Percentiles rank a stretch among this genome's conserved stretches.
These are phyloP conservation scores for Physcomitrellopsis africana DNA, from an alignment of 225 moss, liverwort and hornwort species.

Conservation along the genomic window DNA sequence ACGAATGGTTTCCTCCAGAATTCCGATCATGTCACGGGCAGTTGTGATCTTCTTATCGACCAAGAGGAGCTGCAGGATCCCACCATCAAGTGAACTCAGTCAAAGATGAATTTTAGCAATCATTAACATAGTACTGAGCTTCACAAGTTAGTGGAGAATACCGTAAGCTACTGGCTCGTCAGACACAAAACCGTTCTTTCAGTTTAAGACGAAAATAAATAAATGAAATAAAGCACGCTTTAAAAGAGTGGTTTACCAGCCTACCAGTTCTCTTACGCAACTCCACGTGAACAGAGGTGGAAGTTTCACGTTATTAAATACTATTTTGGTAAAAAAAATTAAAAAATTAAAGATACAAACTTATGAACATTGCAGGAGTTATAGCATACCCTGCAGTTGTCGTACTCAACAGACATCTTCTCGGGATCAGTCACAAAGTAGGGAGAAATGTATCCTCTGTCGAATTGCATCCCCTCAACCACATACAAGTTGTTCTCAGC, in stretches of 20 bases:
- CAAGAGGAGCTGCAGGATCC: slow-evolving; percentile 66
- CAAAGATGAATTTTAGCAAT: not conserved
- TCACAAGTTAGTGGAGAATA: no score
- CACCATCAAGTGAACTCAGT: not conserved
- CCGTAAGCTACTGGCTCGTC: not conserved
- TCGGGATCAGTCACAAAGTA: slow-evolving; percentile 97
- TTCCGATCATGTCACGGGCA: slow-evolving; percentile 96
- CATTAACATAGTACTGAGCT: no score
- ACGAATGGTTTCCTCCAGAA: slow-evolving; percentile 95
- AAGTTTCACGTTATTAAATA: no score
- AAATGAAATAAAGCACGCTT: no score
- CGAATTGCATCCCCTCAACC: slow-evolving; percentile 98
- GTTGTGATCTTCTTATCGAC: slow-evolving; percentile 98
- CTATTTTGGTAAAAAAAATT: no score
- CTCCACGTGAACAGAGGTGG: no score
- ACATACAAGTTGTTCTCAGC: slow-evolving; percentile 90
- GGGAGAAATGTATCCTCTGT: slow-evolving; percentile 92
- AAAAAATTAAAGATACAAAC: no score
- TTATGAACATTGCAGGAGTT: not conserved
- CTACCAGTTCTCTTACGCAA: no score
- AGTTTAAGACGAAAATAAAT: no score
- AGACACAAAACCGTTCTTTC: no score
- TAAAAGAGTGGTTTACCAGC: no score
- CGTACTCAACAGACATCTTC: slow-evolving; percentile 94
- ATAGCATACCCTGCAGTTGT: slow-evolving; percentile 88